Evolutionary conservation across 1,139 yeast species (phyloP).

Genomic region (Schizosaccharomyces versatilis): DNA sequence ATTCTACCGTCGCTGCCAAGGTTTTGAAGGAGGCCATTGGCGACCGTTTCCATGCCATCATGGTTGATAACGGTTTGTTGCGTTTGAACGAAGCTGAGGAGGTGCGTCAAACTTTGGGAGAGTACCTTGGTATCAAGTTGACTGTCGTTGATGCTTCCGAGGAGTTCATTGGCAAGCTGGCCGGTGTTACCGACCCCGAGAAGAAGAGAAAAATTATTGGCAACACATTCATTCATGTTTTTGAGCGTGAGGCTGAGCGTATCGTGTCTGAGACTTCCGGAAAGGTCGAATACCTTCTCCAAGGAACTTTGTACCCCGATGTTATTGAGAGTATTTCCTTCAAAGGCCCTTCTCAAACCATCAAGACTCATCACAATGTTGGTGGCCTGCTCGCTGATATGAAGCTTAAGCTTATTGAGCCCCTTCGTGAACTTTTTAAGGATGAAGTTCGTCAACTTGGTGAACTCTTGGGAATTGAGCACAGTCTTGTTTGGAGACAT

Average conservation of each 20-base stretch:
- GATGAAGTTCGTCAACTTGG: constrained; percentile 96
- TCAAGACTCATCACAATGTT: constrained; percentile 95
- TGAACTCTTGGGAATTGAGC: constrained; percentile 82
- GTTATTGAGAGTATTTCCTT: constrained; percentile 94
- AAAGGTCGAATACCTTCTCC: constrained; percentile 78
- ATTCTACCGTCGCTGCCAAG: constrained; percentile 97
- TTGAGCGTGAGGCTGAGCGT: constrained; percentile 85
- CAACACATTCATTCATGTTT: constrained; percentile 88
- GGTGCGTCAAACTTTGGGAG: constrained; percentile 73
- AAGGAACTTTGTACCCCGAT: constrained; percentile 96
- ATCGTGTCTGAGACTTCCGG: constrained; percentile 66
- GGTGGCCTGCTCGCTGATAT: constrained; percentile 94
- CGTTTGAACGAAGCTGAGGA: constrained; percentile 76
- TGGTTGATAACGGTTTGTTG: constrained; percentile 95
- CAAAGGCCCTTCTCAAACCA: constrained; percentile 98
- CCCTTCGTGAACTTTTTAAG: constrained; percentile 91
- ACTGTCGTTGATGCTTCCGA: constrained; percentile 89
- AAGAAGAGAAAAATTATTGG: constrained; percentile 97
- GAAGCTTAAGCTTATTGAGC: constrained; percentile 95
- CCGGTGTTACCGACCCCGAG: constrained; percentile 95
- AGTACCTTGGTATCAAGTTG: constrained; percentile 82
- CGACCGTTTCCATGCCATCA: constrained; percentile 91
- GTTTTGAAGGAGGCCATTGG: constrained; percentile 96
- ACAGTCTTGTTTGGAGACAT: constrained; percentile 96
- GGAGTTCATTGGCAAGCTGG: constrained; percentile 60